phyloP scores from a whole-genome alignment of 2,329 filamentous ascomycete genomes.

The Colletotrichum sojae region DNA sequence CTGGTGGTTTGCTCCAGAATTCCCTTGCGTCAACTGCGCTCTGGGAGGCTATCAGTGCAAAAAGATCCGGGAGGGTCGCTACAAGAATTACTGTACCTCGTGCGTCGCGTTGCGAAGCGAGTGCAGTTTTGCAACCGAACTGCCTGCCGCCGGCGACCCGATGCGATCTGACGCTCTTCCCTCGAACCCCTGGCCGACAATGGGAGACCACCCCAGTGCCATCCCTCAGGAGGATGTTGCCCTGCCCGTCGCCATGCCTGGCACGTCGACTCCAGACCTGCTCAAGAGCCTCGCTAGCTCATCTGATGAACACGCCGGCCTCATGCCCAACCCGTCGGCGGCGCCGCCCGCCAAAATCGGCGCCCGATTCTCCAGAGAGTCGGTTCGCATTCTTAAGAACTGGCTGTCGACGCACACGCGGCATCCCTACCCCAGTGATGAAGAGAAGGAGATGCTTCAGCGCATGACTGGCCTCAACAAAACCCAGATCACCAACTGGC shows the following conservation, averaged over 20 bases:
- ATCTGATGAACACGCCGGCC: slow-evolving; percentile 43
- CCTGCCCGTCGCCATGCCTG: slow-evolving; percentile 41
- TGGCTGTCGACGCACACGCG: slow-evolving; percentile 86
- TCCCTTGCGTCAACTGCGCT: slow-evolving; percentile 67
- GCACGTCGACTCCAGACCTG: slow-evolving; percentile 46
- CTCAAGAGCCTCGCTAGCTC: slow-evolving; percentile 41
- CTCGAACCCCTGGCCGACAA: slow-evolving; percentile 43
- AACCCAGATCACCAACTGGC: slow-evolving; percentile 91
- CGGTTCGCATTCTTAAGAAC: slow-evolving; percentile 84
- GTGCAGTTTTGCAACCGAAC: slow-evolving; percentile 66
- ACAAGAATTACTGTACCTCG: slow-evolving; percentile 73
- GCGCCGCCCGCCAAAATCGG: slow-evolving; percentile 72
- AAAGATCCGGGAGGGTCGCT: slow-evolving; percentile 70
- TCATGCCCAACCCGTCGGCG: slow-evolving; percentile 44
- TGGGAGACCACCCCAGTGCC: slow-evolving; percentile 47
- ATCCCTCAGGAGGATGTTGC: slow-evolving; percentile 52
- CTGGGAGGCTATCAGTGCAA: slow-evolving; percentile 72
- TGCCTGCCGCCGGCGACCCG: slow-evolving; percentile 15
- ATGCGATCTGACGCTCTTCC: slow-evolving; percentile 46
- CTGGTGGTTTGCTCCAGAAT: slow-evolving; percentile 60
- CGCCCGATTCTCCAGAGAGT: slow-evolving; percentile 84
- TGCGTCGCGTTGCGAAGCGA: slow-evolving; percentile 72
- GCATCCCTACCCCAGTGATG: slow-evolving; percentile 90
- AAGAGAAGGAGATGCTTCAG: slow-evolving; percentile 86
- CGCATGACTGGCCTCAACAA: slow-evolving; percentile 84